A percentile compares a stretch with the other conserved stretches of the same genome.
Conservation (phyloP, 805 yeast species). For the Candida orba region DNA sequence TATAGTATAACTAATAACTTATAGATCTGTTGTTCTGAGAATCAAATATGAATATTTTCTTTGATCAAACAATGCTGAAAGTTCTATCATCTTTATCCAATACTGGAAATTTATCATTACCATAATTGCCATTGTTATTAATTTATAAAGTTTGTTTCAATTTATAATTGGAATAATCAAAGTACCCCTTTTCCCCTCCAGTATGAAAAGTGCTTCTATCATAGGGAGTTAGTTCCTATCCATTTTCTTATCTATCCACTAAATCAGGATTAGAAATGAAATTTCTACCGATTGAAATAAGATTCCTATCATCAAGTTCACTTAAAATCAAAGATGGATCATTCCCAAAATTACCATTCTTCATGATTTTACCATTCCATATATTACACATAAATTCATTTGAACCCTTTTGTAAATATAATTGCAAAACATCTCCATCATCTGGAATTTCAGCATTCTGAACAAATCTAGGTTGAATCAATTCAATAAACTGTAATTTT, state of each 20-base stretch:
- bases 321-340: neutral
- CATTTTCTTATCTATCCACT: slow-evolving; percentile 30
- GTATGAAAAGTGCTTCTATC: slow-evolving; percentile 30
- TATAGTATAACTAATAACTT: too few relatives aligned
- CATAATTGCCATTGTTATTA: too few relatives aligned
- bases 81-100: neutral
- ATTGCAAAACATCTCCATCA: neutral
- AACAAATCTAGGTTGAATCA: slow-evolving; percentile 38
- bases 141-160: neutral
- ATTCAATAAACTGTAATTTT: slow-evolving; percentile 34
- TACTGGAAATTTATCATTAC: neutral
- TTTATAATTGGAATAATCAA: too few relatives aligned
- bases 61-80: too few relatives aligned
- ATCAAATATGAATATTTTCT: too few relatives aligned
- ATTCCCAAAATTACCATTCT: slow-evolving; percentile 4
- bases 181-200: too few relatives aligned
- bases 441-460: neutral
- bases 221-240: slow-evolving; percentile 25
- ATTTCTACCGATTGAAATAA: slow-evolving; percentile 31
- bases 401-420: neutral
- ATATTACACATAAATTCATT: slow-evolving; percentile 9
- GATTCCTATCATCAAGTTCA: slow-evolving; percentile 16
- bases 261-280: slow-evolving; percentile 41
- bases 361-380: slow-evolving; percentile 18
- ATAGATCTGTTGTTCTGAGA: too few relatives aligned